phyloP scores from a whole-genome alignment of 345 rosid species.

The Eucalyptus virginea region DNA sequence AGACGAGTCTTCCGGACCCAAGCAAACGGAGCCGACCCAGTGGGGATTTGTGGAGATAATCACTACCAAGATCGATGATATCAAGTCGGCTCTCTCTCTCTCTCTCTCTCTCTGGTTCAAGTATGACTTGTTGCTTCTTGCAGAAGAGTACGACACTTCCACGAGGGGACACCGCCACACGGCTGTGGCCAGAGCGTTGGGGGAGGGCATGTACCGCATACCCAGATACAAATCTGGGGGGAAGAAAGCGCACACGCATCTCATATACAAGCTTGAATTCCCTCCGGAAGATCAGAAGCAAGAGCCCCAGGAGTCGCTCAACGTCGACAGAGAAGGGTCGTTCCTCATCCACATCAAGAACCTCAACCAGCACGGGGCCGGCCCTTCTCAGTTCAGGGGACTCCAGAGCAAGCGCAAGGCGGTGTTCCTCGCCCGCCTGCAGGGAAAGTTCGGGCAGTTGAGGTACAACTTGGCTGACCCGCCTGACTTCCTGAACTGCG shows the following conservation, averaged over 20 bases:
- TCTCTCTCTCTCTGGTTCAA: too few species aligned
- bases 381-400: conserved; percentile 21
- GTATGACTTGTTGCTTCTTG: not conserved
- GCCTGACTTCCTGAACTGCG: too few species aligned
- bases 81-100: too few species aligned
- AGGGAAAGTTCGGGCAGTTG: fast-evolving
- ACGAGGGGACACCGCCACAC: conserved; percentile 45
- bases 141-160: conserved; percentile 57
- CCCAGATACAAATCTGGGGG: conserved; percentile 24
- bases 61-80: too few species aligned
- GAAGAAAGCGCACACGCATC: conserved; percentile 34
- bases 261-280: conserved; percentile 49
- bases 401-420: conserved; percentile 53
- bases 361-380: conserved; percentile 15
- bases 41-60: too few species aligned
- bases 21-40: too few species aligned
- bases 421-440: not conserved
- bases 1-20: too few species aligned
- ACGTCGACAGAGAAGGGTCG: conserved; percentile 37
- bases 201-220: conserved; percentile 61
- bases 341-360: conserved; percentile 60
- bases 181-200: conserved; percentile 40
- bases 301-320: conserved; percentile 54
- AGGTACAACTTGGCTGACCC: too few species aligned
- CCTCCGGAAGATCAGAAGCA: not conserved